Base-by-base conservation (phyloP, 495 filamentous ascomycete genomes). In the Penicillium cinerascens region DNA sequence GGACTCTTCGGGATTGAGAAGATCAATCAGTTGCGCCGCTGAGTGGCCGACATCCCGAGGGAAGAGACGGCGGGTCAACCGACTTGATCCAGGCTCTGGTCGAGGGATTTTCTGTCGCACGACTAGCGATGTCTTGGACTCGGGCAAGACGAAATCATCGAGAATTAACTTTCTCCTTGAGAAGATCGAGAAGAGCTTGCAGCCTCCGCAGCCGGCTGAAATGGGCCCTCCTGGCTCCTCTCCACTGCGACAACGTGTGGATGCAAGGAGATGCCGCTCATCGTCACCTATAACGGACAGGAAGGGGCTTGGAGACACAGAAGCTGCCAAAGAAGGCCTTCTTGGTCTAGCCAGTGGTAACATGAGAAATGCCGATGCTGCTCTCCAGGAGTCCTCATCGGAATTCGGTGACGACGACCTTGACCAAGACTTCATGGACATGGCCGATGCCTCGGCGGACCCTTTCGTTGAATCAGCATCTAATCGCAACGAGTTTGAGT, bases 11-110 rank as follows among this genome's bases (percentile, higher is more conserved):
- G 74, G 78, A 0, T 63, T 91, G 46, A 78, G 84, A 61, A 82
- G 87, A 50, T 79, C 86, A 0, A 76, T 82, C 21, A 95, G 91
- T 67, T 95, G 83, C 63, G 89, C 87, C 37, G 82, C 68, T 42
- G 78, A 78, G 60, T 83, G 76, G 76, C 82, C 76, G 29, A 75
- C 68, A 42, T 79, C 75, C 8, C 75, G 79, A 23, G 65, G 78
- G 22, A 89, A 91, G 55, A 70, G 74, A 47, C 62, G 77, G 54
- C 74, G 65, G 39, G 45, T 75, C 22, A 61, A 66, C 26, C 48
- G 55, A 37, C 67, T 59, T 56, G 67, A 63, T 44, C 54, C 54
- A 17, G 60, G 55, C 40, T 67, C 62, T 35, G 66, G 59, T 40
- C 75, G 58, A 51, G 74, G 68, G 4, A 71, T 71, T 11, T 78